Base-by-base conservation (phyloP, 2,329 filamentous ascomycete species). In the Elsinoe ampelina region DNA sequence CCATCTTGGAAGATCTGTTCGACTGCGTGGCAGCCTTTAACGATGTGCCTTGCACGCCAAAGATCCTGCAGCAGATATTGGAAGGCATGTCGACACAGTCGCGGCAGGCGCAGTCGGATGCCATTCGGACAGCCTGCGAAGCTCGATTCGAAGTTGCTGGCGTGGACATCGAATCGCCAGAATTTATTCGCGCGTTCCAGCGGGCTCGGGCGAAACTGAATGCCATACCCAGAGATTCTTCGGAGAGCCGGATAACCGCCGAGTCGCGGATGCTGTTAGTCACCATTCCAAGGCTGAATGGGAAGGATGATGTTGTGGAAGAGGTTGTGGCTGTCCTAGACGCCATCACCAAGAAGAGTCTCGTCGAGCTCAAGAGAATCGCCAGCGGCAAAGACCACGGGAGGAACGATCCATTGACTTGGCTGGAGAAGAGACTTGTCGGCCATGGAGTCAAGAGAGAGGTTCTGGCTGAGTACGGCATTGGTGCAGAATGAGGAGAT, bases 1-100 rank as follows among this genome's bases (percentile, higher is more conserved):
- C 76, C 1, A 77, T 89, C 5, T 89, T 83, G 2, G 83, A 86
- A 64, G 74, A 80, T 19, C 95, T 96, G 72, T 97, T 93, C 71
- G 76, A 86, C 65, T 80, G 95, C 73, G 86, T 95, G 61, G 76
- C 82, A 2, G 74, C 77, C 5, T 96, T 95, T 69, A 75, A 77
- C 17, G 73, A 81, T 39, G 75, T 90, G 30, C 79, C 83, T 1
- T 85, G 84, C 57, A 77, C 86, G 56, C 69, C 73, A 10, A 84
- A 74, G 64, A 81, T 96, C 39, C 73, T 91, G 38, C 79, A 85
- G 61, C 87, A 95, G 69, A 84, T 95, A 48, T 71, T 93, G 41
- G 77, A 81, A 47, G 74, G 75, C 39, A 80, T 95, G 73, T 63
- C 63, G 2, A 48, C 35, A 2, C 73, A 77, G 41, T 72, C 80